Conservation (phyloP, 2,329 filamentous ascomycete species). For the Ilyonectria sp. region DNA sequence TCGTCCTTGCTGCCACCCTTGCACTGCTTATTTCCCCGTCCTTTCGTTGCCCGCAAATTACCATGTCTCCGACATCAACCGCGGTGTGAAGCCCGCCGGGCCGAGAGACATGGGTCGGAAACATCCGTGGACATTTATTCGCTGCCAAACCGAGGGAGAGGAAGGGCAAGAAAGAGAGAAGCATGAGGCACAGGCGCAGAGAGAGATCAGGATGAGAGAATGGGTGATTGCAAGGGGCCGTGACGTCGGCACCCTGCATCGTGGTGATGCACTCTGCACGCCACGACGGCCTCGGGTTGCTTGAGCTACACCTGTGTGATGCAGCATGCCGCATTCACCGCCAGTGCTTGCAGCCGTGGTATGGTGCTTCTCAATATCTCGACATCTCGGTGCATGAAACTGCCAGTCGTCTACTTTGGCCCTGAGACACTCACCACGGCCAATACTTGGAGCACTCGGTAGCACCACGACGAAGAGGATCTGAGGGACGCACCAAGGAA, state of each 20-base stretch:
- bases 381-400: constrained; percentile 10
- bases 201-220: not conserved
- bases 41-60: constrained; percentile 1
- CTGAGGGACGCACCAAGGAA: not conserved
- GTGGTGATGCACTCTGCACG: constrained; percentile 17
- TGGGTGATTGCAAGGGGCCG: constrained; percentile 11
- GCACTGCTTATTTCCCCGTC: constrained; percentile 5
- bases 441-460: not conserved
- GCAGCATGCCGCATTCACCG: constrained; percentile 26
- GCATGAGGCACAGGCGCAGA: not conserved
- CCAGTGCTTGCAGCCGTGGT: constrained; percentile 11
- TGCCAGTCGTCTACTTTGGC: not conserved
- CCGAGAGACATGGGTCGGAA: constrained; percentile 17
- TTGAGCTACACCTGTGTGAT: constrained; percentile 3
- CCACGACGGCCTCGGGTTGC: constrained; percentile 11
- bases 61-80: constrained; percentile 14
- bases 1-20: constrained; percentile 13
- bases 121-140: not conserved
- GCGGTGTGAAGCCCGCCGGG: not conserved
- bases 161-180: constrained; percentile 11
- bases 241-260: constrained; percentile 26
- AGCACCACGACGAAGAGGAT: not conserved
- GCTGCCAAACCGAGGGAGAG: constrained; percentile 8
- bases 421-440: not conserved
- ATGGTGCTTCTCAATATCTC: not conserved